Evolutionary conservation across 352 stramenopile species (phyloP), one percentile per base, ranked within the genome.

Genomic region (Blastocystis hominis): DNA sequence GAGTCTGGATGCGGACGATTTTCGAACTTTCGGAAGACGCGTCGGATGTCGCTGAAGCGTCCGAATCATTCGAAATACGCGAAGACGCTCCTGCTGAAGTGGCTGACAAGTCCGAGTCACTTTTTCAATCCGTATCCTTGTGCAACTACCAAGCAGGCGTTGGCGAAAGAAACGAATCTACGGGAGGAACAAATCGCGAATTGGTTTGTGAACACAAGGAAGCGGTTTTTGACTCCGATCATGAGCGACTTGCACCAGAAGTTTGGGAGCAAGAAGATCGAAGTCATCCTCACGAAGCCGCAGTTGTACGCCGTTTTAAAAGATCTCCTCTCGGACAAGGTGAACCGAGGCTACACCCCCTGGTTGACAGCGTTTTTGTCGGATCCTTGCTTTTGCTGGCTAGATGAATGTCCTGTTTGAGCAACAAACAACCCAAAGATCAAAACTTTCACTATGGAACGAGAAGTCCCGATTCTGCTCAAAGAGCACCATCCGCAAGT

Each of bases 201-300:
- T 34, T 84, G 72, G 72, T 84, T 84, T 46, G 72, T 84, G 47
- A 84, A 84, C 44, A 84, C 72, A 17, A 24, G 72, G 56, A 84
- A 84, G 36, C 72, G 72, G 6, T 84, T 84, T 34, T 53, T 84
- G 36, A 84, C 72, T 34, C 72, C 72, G 40, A 84, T 84, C 50
- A 84, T 84, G 9, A 53, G 20, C 1, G 72, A 84, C 10, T 34
- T 84, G 24, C 72, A 68, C 9, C 34, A 24, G 24, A 44, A n/a
- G 47, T 68, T 50, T 46, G 72, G 72, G 46, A 36, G n/a, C 2
- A 9, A 66, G 13, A 63, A 47, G n/a, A 46, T 84, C 17, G 53
- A 84, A 17, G 5, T 20, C 10, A 47, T 84, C 36, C 30, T 53
- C 36, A 84, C 72, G 17, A 84, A 84, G 44, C 34, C 13, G 36